phyloP scores from a whole-genome alignment of 441 rosid genomes.

The Sinapis alba region DNA sequence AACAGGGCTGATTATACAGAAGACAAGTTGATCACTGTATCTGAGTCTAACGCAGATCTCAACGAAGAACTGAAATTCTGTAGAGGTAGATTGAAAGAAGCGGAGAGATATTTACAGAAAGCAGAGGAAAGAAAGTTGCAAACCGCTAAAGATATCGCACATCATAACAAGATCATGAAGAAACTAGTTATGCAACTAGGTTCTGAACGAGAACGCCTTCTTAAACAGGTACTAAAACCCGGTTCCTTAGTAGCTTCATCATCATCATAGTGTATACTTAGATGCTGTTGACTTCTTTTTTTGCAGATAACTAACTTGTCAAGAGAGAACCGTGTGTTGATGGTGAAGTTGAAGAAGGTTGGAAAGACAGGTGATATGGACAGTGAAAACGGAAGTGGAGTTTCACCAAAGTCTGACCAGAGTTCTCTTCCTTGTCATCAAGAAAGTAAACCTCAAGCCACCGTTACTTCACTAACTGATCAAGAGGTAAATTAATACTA shows the following conservation, averaged over 20 bases:
- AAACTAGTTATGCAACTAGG: conserved; percentile 79
- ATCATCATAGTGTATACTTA: conserved; percentile 23
- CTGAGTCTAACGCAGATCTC: conserved; percentile 79
- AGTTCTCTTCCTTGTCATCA: conserved; percentile 13
- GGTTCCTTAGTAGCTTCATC: neutral
- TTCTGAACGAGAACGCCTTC: conserved; percentile 85
- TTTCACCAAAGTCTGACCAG: conserved; percentile 23
- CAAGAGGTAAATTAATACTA: conserved; percentile 23
- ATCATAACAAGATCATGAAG: conserved; percentile 68
- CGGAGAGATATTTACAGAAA: conserved; percentile 68
- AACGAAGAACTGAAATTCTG: conserved; percentile 64
- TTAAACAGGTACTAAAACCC: conserved; percentile 62
- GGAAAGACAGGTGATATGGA: conserved; percentile 39
- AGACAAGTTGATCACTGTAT: conserved; percentile 71
- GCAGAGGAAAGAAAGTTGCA: conserved; percentile 72
- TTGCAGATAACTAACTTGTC: conserved; percentile 67
- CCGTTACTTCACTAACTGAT: conserved; percentile 30
- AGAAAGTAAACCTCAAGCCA: conserved; percentile 32
- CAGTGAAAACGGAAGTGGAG: conserved; percentile 28
- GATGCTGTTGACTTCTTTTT: neutral
- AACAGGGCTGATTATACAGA: conserved; percentile 74
- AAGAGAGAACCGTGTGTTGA: conserved; percentile 61
- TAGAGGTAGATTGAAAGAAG: conserved; percentile 64
- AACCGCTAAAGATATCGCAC: conserved; percentile 67
- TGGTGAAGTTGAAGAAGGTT: conserved; percentile 54